Base-by-base conservation (phyloP, 805 yeast genomes). In the Priceomyces carsonii region DNA sequence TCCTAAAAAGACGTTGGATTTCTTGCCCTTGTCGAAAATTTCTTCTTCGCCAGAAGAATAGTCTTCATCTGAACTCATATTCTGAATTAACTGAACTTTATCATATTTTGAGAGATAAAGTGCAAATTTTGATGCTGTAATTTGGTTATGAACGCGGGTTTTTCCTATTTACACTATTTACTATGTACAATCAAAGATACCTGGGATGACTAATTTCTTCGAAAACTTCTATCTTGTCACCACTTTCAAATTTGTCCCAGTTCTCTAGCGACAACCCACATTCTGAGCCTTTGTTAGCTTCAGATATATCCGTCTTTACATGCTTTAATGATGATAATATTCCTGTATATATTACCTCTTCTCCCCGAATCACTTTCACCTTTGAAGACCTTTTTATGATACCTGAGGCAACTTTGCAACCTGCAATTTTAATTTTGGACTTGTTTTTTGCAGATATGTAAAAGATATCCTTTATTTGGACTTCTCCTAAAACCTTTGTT, bases 231-330 rank as follows among this genome's bases (percentile, higher is more conserved):
- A 93, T 69, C 3, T 67, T 51, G 61, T 93, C 98, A 12, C 95
- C 96, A 13, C 68, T 80, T 46, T 79, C 73, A 51, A 84, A 85
- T 19, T 69, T 75, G 27, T 76, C 78, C 81, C 88, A 88, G 27
- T 64, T 62, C 2, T 71, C 77, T 44, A 93, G 79, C 0, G 87
- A 66, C 16, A 91, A 55, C 35, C 99, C 99, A 68, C 97, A 93
- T 48, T 93, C 99, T 18, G 75, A 75, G 18, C 96, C 97, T 61
- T 86, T 90, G 39, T 77, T 77, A 6, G 85, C 86, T 50, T 84
- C 91, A 1, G 63, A 46, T 4, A 82, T 85, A 46, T 86, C 95
- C 29, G 86, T 90, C 56, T 87, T 88, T 34, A 79, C 80, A 42
- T 85, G 86, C 61, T 86, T 89, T 57, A 93, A 71, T 5, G 91